Evolutionary conservation across 108 stramenopile genomes (phyloP), one percentile per base, ranked within the genome.

Genomic region (Aurantiochytrium sp.): DNA sequence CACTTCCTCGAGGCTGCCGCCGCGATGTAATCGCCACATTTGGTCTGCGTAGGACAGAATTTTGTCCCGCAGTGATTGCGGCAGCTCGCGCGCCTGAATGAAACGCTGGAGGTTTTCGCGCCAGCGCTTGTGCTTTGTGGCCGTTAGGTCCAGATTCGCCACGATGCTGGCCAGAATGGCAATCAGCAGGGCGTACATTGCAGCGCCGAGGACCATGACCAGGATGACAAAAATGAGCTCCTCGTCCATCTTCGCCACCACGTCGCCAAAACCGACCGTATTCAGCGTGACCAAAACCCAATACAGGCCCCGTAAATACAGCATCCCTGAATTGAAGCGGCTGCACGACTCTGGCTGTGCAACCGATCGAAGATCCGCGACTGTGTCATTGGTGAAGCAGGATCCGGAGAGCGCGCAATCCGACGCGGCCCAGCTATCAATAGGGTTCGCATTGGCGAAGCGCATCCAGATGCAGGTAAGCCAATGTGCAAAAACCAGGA

Each of bases 261-360:
- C 30, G 45, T 81, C 73, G 24, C 73, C 73, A 2, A 81, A 81
- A 12, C 73, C 73, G 6, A 81, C 73, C 6, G 73, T 48, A 42
- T 81, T 81, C 27, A 81, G 73, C 10, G 73, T 81, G 10, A 81
- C 73, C 15, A 81, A 42, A 24, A 48, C 45, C 73, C 73, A 81
- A 48, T 81, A 81, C 39, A 81, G 19, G 12, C 73, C 73, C 73
- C 73, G 39, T 17, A 81, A 41, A 24, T 81, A 81, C 2, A 81
- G 73, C 1, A 6, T 0, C 17, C n/a, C 39, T 2, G 45, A 21
- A 1, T 30, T 17, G 32, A 48, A 81, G 6, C 27, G 24, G 12
- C 8, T 42, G 45, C 73, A 81, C 27, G 39, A 22, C n/a, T n/a
- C n/a, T n/a, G n/a, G n/a, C n/a, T n/a, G n/a, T n/a, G n/a, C n/a